Evolutionary conservation across 331 rosid genomes (phyloP).

Genomic region (Rhamnella rubrinervis): DNA sequence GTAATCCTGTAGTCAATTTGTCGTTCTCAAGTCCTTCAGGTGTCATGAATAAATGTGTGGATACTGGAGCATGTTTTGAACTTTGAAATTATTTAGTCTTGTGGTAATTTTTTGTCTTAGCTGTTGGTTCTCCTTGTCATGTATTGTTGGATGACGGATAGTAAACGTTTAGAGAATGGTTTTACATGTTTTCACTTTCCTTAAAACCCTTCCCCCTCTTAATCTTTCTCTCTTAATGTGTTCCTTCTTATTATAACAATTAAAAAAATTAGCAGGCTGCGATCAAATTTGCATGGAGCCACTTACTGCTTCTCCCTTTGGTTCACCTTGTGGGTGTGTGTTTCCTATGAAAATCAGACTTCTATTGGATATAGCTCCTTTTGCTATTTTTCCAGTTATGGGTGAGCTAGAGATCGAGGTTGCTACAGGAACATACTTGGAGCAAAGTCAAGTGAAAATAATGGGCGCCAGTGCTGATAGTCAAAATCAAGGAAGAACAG

Average conservation of each 20-base stretch:
- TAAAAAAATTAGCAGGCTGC: slow-evolving; percentile 53
- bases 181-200: background rate
- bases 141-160: background rate
- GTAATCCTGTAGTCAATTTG: background rate
- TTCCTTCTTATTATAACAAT: slow-evolving; percentile 21
- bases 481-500: slow-evolving; percentile 71
- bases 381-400: slow-evolving; percentile 73
- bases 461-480: slow-evolving; percentile 88
- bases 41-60: background rate
- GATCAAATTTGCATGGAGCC: slow-evolving; percentile 81
- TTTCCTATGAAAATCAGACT: slow-evolving; percentile 87
- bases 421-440: slow-evolving; percentile 80
- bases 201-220: background rate
- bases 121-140: background rate
- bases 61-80: background rate
- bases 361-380: slow-evolving; percentile 72
- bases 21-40: background rate
- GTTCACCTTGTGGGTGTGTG: slow-evolving; percentile 96
- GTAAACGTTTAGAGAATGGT: background rate
- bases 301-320: slow-evolving; percentile 73
- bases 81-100: slow-evolving; percentile 1
- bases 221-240: slow-evolving; percentile 5
- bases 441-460: slow-evolving; percentile 91
- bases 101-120: slow-evolving; percentile 1
- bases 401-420: slow-evolving; percentile 80